These are phyloP conservation scores for Cladosporium cucumerinum DNA, from an alignment of 2,329 filamentous ascomycete species.

Conservation along the genomic window DNA sequence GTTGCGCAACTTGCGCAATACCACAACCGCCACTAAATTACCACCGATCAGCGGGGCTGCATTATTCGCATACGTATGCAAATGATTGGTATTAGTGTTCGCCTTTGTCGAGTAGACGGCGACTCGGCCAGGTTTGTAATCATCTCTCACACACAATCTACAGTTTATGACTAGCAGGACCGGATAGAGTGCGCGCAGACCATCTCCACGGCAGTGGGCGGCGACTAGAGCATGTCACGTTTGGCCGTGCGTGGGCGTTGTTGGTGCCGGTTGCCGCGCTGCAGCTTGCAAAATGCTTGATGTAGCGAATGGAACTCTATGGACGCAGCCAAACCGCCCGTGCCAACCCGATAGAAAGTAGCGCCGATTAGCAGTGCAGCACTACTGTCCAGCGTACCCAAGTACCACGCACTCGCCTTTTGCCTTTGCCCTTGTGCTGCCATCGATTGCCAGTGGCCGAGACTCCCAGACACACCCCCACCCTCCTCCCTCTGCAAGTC, in stretches of 20 bases:
- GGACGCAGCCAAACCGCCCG: background rate
- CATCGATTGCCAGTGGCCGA: background rate
- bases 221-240: slow-evolving; percentile 1
- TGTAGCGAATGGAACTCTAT: slow-evolving; percentile 3
- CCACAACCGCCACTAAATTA: background rate
- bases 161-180: background rate
- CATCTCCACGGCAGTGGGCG: slow-evolving; percentile 4
- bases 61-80: background rate
- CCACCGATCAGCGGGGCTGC: background rate
- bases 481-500: background rate
- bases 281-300: slow-evolving; percentile 1
- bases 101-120: background rate
- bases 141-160: background rate
- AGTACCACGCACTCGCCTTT: background rate
- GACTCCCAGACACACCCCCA: background rate
- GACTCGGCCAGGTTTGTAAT: background rate
- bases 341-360: background rate
- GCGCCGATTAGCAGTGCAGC: background rate
- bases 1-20: background rate
- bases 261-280: slow-evolving; percentile 1
- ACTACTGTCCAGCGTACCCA: background rate
- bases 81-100: background rate
- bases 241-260: background rate
- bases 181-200: background rate
- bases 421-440: background rate